These are phyloP conservation scores for Penicillium egyptiacum DNA, from an alignment of 495 filamentous ascomycete genomes.

Conservation along the genomic window DNA sequence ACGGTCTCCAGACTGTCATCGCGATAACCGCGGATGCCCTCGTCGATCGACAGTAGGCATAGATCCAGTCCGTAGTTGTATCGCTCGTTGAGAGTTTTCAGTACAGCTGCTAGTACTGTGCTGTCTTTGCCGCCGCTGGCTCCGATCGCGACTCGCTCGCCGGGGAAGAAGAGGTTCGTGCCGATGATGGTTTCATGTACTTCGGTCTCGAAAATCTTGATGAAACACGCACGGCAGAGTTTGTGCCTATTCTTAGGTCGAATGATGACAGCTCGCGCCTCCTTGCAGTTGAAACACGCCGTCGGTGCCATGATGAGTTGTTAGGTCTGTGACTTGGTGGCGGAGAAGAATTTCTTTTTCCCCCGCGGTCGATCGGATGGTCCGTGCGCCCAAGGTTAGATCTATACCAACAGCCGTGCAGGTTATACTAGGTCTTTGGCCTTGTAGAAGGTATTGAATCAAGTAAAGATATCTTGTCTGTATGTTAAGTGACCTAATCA, in stretches of 20 bases:
- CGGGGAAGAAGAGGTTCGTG: conserved; percentile 73
- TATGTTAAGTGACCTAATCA: too few relatives aligned
- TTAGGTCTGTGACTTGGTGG: conserved; percentile 12
- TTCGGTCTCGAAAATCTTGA: conserved; percentile 84
- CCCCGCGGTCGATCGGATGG: conserved; percentile 12
- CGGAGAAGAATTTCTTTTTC: conserved; percentile 26
- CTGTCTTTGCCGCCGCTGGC: conserved; percentile 98
- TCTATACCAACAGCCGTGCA: neutral
- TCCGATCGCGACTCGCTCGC: conserved; percentile 90
- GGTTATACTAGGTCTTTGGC: neutral
- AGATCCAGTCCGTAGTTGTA: conserved; percentile 85
- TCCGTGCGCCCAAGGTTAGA: neutral
- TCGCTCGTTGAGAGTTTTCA: conserved; percentile 92
- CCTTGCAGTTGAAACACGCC: conserved; percentile 73
- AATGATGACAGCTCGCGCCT: conserved; percentile 79
- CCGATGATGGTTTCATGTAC: conserved; percentile 87
- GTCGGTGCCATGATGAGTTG: conserved; percentile 52
- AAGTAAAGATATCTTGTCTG: too few relatives aligned
- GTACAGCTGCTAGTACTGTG: conserved; percentile 88
- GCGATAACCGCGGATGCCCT: conserved; percentile 94
- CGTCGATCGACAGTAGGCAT: conserved; percentile 87
- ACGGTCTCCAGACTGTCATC: conserved; percentile 96
- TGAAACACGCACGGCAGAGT: conserved; percentile 87
- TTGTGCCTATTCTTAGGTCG: conserved; percentile 91
- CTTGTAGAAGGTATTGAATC: too few relatives aligned